phyloP scores from a whole-genome alignment of 106 monocot genomes.

The Apostasia shenzhenica region DNA sequence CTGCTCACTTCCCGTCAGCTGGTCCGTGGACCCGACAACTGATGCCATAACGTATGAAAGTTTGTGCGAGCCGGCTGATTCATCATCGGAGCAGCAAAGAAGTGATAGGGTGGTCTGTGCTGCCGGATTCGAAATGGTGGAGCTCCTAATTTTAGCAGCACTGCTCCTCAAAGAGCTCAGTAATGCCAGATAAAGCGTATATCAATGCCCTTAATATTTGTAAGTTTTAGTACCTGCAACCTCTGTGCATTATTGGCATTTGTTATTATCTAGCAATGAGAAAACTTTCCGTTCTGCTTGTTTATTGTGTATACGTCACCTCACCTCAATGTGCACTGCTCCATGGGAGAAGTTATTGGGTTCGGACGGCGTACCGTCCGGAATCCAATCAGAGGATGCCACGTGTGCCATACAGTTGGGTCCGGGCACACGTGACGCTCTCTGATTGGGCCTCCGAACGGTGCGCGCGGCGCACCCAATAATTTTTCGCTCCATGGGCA shows the following conservation, averaged over 20 bases:
- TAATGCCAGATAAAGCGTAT: background rate
- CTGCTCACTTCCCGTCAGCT: constrained; percentile 61
- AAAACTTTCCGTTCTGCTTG: too few relatives aligned
- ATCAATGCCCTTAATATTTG: background rate
- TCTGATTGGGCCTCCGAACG: too few relatives aligned
- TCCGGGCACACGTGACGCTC: too few relatives aligned
- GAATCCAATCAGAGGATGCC: too few relatives aligned
- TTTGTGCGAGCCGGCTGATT: constrained; percentile 23
- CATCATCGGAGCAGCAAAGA: constrained; percentile 13
- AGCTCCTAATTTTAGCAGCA: constrained; percentile 67
- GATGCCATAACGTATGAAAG: constrained; percentile 24
- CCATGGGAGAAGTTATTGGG: too few relatives aligned
- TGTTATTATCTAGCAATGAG: too few relatives aligned
- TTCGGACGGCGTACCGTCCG: too few relatives aligned
- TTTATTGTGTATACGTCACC: too few relatives aligned
- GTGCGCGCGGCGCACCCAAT: too few relatives aligned
- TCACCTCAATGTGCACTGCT: too few relatives aligned
- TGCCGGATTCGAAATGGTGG: constrained; percentile 70
- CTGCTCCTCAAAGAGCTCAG: constrained; percentile 32
- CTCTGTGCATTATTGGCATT: background rate
- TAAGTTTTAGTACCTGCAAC: background rate
- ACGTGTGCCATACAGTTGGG: too few relatives aligned
- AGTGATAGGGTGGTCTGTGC: constrained; percentile 35
- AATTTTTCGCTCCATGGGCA: too few relatives aligned
- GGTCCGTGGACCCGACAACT: constrained; percentile 40